Evolutionary conservation across 1,284 basidiomycete species (phyloP).

Genomic region (Microbotryum lychnidis-dioicae): DNA sequence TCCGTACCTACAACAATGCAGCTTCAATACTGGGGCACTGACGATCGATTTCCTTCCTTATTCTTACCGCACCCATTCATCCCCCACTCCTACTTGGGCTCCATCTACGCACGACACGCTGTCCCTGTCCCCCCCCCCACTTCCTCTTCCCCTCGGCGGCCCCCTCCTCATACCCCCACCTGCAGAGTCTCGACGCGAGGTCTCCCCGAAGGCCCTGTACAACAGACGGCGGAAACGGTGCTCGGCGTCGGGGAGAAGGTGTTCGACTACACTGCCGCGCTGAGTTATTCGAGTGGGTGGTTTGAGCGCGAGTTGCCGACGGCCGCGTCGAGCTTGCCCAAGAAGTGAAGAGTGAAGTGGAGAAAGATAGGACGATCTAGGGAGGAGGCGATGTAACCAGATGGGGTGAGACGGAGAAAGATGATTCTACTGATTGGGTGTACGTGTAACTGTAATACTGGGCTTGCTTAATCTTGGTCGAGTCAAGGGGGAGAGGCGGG

Average conservation of each 20-base stretch:
- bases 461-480: too few species aligned
- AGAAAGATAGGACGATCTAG: not conserved
- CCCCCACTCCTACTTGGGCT: not conserved
- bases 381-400: not conserved
- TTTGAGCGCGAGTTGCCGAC: slow-evolving; percentile 25
- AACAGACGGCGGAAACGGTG: slow-evolving; percentile 65
- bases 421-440: too few species aligned
- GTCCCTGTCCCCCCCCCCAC: not conserved
- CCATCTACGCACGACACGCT: not conserved
- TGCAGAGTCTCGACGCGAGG: slow-evolving; percentile 26
- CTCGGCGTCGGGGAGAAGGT: slow-evolving; percentile 78
- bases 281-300: slow-evolving; percentile 25
- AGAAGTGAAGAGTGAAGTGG: slow-evolving; percentile 7
- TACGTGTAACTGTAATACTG: too few species aligned
- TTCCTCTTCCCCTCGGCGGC: not conserved
- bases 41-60: not conserved
- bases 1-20: not conserved
- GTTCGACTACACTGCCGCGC: slow-evolving; percentile 49
- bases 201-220: slow-evolving; percentile 33
- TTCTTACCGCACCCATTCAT: not conserved
- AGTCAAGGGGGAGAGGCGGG: too few species aligned
- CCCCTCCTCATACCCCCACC: not conserved
- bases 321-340: not conserved
- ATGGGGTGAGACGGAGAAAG: too few species aligned
- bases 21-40: not conserved